These are phyloP conservation scores for Rhinocladiella mackenziei DNA, from an alignment of 2,329 filamentous ascomycete genomes.

Conservation along the genomic window DNA sequence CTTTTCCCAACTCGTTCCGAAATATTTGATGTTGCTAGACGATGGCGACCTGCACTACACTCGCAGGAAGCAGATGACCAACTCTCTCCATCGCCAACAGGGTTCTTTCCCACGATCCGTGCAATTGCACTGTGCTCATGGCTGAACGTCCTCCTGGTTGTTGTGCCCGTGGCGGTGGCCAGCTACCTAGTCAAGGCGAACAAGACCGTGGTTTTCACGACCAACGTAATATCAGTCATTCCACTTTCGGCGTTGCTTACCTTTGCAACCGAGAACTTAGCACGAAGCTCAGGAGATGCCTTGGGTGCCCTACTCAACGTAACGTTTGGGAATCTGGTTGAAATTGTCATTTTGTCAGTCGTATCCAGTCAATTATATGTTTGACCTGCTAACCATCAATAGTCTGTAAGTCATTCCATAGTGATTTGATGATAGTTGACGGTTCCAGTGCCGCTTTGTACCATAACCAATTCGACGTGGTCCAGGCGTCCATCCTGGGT, in stretches of 20 bases:
- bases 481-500: slow-evolving; percentile 87
- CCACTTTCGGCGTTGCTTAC: slow-evolving; percentile 84
- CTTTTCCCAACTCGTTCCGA: too few relatives aligned
- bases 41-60: too few relatives aligned
- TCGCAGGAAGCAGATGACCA: too few relatives aligned
- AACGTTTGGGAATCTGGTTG: slow-evolving; percentile 85
- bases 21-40: too few relatives aligned
- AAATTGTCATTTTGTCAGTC: slow-evolving; percentile 61
- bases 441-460: slow-evolving; percentile 67
- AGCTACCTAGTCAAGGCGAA: slow-evolving; percentile 61
- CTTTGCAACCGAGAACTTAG: slow-evolving; percentile 86
- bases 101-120: too few relatives aligned
- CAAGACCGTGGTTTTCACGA: slow-evolving; percentile 67
- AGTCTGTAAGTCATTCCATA: slow-evolving; percentile 5
- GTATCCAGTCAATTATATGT: neutral
- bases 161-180: slow-evolving; percentile 75
- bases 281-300: slow-evolving; percentile 67
- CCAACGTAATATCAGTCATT: slow-evolving; percentile 92
- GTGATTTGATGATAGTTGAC: too few relatives aligned
- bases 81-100: too few relatives aligned
- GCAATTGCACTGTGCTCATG: too few relatives aligned
- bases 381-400: neutral
- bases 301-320: slow-evolving; percentile 85
- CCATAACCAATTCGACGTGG: slow-evolving; percentile 72
- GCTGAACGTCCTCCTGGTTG: slow-evolving; percentile 77